Base-by-base conservation (phyloP, 345 rosid species). In the Rhodamnia rubescens region DNA sequence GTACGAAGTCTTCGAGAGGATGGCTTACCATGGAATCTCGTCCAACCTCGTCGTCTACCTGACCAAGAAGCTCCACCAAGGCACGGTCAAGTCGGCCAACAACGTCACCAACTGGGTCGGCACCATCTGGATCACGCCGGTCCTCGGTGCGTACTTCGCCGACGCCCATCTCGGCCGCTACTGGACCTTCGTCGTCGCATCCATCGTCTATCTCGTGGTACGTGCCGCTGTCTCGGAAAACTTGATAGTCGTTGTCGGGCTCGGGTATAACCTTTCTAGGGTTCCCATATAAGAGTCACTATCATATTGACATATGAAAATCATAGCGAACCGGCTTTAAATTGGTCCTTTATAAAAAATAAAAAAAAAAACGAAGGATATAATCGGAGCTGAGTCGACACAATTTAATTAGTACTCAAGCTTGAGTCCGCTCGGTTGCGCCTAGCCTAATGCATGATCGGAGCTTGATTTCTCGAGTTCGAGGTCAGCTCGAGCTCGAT, bases 71-170 rank as follows among this genome's bases (percentile, higher is more conserved):
- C 93, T 97, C 83, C 97, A 92, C 50, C 93, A 97, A 86, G 98
- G 98, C 18, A 96, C 98, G 0, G 99, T 97, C 69, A 87, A 86
- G 86, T 97, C 99, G 6, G 86, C 98, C 55, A 96, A 97, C 47
- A 96, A 96, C 57, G 99, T 97, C 52, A 97, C 99, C 87, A 95
- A 96, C 84, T 97, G 98, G 98, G 98, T 92, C 4, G 99, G 99
- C 59, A 93, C 98, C 53, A 87, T 90, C 56, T 96, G 95, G 96
- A 87, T 96, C 88, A 94, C 97, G 53, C 99, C 99, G 0, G 85
- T 96, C 85, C 85, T 96, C 47, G 98, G 99, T 12, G 99, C 99
- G 7, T 97, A 96, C 52, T 86, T 97, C 0, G 99, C 98, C 0
- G 99, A 96, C 27, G 97, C 99, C 58, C 93, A 91, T 85, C 93